Conservation (phyloP, 1,139 yeast species). For the Saccharomyces hybrid region DNA sequence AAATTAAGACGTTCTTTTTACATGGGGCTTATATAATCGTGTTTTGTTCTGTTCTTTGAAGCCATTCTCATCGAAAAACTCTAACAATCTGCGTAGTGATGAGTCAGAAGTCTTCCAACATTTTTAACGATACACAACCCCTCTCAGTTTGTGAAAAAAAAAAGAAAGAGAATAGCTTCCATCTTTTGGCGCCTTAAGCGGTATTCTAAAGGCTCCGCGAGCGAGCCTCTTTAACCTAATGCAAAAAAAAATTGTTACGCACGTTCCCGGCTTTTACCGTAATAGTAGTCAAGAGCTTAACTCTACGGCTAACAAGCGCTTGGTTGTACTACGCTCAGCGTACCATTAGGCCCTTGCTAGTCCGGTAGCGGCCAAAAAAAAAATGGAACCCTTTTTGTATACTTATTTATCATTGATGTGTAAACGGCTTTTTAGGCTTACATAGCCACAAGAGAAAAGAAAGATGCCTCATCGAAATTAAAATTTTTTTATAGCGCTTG, state of each 20-base stretch:
- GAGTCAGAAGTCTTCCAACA: not conserved
- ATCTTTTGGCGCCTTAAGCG: not conserved
- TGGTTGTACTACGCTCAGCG: not conserved
- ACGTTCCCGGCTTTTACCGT: not conserved
- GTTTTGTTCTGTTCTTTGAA: not conserved
- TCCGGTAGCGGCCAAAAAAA: not conserved
- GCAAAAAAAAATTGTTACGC: not conserved
- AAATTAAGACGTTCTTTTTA: not conserved
- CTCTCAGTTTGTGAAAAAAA: not conserved
- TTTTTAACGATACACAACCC: not conserved
- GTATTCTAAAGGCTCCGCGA: not conserved
- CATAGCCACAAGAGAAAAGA: not conserved
- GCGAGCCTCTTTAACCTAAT: not conserved
- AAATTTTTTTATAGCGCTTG: too few relatives aligned
- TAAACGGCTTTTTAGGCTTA: not conserved
- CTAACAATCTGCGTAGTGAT: not conserved
- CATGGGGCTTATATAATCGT: not conserved
- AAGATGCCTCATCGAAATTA: not conserved
- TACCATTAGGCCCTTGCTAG: not conserved
- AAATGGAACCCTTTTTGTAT: not conserved
- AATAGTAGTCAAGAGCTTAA: not conserved
- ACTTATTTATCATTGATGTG: not conserved
- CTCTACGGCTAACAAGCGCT: not conserved
- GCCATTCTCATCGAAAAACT: not conserved
- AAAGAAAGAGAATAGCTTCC: not conserved